These are phyloP conservation scores for Phytophthora meadii DNA, from an alignment of 352 stramenopile genomes.

Conservation along the genomic window DNA sequence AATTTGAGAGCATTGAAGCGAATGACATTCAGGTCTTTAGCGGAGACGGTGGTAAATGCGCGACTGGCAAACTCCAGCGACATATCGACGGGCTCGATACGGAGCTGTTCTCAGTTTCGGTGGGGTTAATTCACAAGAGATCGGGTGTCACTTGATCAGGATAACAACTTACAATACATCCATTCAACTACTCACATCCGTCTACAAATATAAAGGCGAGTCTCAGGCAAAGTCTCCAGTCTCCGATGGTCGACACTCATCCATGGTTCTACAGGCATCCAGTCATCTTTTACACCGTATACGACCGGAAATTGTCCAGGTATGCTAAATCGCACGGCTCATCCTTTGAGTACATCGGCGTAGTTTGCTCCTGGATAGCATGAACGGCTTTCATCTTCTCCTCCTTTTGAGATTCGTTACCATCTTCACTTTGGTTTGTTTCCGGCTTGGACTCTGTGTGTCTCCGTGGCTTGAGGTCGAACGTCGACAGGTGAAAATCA, in stretches of 20 bases:
- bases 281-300: conserved; percentile 25
- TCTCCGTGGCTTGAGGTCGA: conserved; percentile 28
- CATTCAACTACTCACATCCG: conserved; percentile 1
- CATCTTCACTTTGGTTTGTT: conserved; percentile 3
- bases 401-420: conserved; percentile 10
- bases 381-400: conserved; percentile 9
- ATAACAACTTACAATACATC: neutral
- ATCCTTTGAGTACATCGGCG: conserved; percentile 26
- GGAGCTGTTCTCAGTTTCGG: neutral
- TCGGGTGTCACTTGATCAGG: neutral
- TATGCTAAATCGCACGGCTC: conserved; percentile 39
- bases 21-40: neutral
- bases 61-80: conserved; percentile 8
- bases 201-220: conserved; percentile 18
- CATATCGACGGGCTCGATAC: neutral
- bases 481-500: conserved; percentile 44
- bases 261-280: neutral
- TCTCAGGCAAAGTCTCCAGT: neutral
- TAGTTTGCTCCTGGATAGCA: neutral
- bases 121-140: neutral
- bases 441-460: conserved; percentile 7
- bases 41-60: conserved; percentile 5
- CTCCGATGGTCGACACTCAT: neutral
- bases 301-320: conserved; percentile 35
- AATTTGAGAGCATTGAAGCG: neutral